Evolutionary conservation across 495 filamentous ascomycete species (phyloP).

Genomic region (Apiosordaria backusii): DNA sequence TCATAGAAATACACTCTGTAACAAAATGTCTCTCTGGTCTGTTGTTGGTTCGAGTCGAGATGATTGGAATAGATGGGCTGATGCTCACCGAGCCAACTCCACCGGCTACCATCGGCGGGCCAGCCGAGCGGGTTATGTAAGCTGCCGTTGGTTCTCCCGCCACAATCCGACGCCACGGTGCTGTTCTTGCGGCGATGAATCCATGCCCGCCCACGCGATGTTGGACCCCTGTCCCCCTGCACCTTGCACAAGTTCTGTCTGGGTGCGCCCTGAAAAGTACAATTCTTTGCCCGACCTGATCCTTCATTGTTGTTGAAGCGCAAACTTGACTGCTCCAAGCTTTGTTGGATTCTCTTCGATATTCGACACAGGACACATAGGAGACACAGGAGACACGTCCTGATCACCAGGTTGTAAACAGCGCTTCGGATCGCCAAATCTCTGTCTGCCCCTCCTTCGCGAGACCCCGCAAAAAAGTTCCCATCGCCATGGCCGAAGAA

Average conservation of each 20-base stretch:
- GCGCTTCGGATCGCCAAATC: neutral
- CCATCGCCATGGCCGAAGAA: constrained; percentile 44
- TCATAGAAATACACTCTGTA: neutral
- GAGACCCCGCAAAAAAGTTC: neutral
- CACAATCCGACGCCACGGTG: constrained; percentile 5
- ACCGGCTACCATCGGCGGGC: constrained; percentile 1
- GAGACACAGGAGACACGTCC: neutral
- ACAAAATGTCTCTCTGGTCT: neutral
- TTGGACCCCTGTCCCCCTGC: neutral
- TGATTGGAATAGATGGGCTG: neutral
- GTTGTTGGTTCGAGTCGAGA: neutral
- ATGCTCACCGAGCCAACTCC: neutral
- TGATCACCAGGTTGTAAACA: no score
- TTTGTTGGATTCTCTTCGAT: neutral
- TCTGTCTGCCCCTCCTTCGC: constrained; percentile 1
- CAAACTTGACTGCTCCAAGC: neutral
- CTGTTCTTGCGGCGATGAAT: constrained; percentile 6
- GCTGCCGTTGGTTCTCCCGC: neutral
- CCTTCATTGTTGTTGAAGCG: neutral
- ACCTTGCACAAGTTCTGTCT: neutral
- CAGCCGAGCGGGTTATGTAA: neutral
- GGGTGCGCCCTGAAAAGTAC: neutral
- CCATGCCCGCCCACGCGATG: neutral
- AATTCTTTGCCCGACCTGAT: neutral
- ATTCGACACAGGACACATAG: neutral